Conservation (phyloP, 805 yeast species). For the Saturnispora mendoncae region DNA sequence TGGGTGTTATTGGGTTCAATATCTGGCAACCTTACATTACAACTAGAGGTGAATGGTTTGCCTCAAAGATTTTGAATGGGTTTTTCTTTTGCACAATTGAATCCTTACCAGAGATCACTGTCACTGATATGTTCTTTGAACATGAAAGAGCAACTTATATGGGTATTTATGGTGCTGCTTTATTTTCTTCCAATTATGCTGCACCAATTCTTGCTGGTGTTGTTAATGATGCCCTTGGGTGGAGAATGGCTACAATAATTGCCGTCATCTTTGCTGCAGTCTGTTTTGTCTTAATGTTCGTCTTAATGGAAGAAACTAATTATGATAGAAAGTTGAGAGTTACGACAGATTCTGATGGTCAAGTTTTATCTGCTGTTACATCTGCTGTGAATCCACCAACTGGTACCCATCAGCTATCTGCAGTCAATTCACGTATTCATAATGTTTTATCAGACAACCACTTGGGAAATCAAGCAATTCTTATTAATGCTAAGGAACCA, state of each 20-base stretch:
- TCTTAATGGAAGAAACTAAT: conserved; percentile 49
- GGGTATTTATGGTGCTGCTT: conserved; percentile 44
- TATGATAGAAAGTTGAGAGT: conserved; percentile 30
- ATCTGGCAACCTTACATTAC: conserved; percentile 30
- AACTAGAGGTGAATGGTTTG: conserved; percentile 27
- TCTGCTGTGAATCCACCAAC: conserved; percentile 13
- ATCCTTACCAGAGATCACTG: conserved; percentile 40
- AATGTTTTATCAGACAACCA: conserved; percentile 20
- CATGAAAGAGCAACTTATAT: conserved; percentile 42
- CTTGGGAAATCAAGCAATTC: conserved; percentile 25
- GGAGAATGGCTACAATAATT: conserved; percentile 46
- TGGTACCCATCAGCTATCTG: conserved; percentile 1
- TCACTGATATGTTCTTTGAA: conserved; percentile 42
- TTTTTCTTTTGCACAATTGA: conserved; percentile 34
- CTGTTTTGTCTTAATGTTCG: conserved; percentile 31
- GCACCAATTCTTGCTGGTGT: conserved; percentile 57
- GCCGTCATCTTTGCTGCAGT: conserved; percentile 39
- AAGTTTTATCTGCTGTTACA: conserved; percentile 18
- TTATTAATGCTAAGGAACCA: conserved; percentile 19
- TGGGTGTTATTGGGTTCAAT: conserved; percentile 25
- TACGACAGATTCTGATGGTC: conserved; percentile 20
- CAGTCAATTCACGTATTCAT: conserved; percentile 13
- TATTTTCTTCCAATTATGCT: conserved; percentile 44
- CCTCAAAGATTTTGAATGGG: conserved; percentile 26
- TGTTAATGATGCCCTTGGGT: conserved; percentile 40